Evolutionary conservation across 768 basidiomycete species (phyloP).

Genomic region (Kwoniella sp.): DNA sequence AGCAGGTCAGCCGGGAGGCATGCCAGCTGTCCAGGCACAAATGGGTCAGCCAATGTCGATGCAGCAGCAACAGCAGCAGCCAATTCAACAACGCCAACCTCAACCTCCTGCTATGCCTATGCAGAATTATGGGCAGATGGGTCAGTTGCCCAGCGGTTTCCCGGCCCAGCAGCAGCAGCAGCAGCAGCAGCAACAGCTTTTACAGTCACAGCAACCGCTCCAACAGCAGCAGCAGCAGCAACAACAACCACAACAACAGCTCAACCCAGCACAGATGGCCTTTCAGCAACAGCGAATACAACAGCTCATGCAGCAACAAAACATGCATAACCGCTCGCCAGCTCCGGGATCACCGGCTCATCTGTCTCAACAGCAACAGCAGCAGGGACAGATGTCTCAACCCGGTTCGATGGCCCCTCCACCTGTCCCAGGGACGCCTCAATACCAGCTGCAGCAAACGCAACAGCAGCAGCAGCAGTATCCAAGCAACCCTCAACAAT

Average conservation of each 20-base stretch:
- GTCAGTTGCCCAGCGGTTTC: not conserved
- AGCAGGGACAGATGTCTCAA: slow-evolving; percentile 9
- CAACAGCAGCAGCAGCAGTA: slow-evolving; percentile 7
- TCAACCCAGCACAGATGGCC: not conserved
- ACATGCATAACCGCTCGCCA: slow-evolving; percentile 7
- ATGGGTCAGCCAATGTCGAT: not conserved
- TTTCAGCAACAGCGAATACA: slow-evolving; percentile 10
- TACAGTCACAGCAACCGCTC: slow-evolving; percentile 6
- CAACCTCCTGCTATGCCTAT: slow-evolving; percentile 1
- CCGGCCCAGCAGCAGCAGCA: slow-evolving; percentile 10
- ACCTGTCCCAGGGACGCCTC: slow-evolving; percentile 9
- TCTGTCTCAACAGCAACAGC: not conserved
- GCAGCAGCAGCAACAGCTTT: slow-evolving; percentile 14
- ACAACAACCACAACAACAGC: slow-evolving; percentile 9
- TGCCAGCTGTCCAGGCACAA: not conserved
- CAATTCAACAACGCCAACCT: slow-evolving; percentile 1
- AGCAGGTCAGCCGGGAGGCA: slow-evolving; percentile 6
- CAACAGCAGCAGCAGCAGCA: slow-evolving; percentile 13
- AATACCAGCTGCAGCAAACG: slow-evolving; percentile 7
- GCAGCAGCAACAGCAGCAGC: slow-evolving; percentile 13
- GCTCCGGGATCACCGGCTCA: not conserved
- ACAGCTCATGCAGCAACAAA: slow-evolving; percentile 17
- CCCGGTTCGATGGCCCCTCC: slow-evolving; percentile 22
- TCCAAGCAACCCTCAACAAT: slow-evolving; percentile 4
- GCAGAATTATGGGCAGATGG: not conserved